These are phyloP conservation scores for Lentithecium fluviatile DNA, from an alignment of 495 filamentous ascomycete genomes.

Conservation along the genomic window DNA sequence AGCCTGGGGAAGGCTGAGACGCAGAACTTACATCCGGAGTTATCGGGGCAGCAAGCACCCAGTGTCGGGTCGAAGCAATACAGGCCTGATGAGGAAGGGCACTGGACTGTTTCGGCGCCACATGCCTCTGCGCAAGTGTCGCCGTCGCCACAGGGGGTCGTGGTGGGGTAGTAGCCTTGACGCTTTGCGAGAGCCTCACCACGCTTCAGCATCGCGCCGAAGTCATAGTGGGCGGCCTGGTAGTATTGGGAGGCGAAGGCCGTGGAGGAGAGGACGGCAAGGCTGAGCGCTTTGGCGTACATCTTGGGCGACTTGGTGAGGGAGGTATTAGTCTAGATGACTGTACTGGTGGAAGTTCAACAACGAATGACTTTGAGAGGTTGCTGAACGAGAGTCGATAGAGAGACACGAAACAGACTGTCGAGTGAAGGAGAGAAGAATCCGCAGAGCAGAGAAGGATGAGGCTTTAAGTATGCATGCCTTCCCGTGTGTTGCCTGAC, in stretches of 20 bases:
- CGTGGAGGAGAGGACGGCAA: slow-evolving; percentile 15
- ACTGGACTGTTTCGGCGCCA: slow-evolving; percentile 9
- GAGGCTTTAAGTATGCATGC: background rate
- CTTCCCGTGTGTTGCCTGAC: too few relatives aligned
- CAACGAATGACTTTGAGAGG: slow-evolving; percentile 20
- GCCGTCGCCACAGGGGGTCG: slow-evolving; percentile 17
- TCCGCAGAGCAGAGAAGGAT: background rate
- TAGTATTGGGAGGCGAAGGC: slow-evolving; percentile 14
- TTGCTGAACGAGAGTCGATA: slow-evolving; percentile 3
- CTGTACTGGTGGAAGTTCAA: background rate
- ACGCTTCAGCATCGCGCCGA: slow-evolving; percentile 22
- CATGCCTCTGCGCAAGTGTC: slow-evolving; percentile 25
- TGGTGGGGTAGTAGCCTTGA: slow-evolving; percentile 25
- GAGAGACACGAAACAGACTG: background rate
- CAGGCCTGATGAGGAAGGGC: slow-evolving; percentile 17
- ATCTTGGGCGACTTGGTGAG: slow-evolving; percentile 4
- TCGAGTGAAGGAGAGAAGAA: background rate
- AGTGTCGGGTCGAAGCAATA: slow-evolving; percentile 20
- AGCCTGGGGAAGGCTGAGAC: background rate
- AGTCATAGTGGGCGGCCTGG: slow-evolving; percentile 8
- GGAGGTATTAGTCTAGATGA: background rate
- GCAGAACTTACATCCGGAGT: slow-evolving; percentile 23
- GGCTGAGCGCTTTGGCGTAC: slow-evolving; percentile 15
- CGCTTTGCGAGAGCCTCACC: slow-evolving; percentile 9
- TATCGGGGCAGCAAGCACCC: slow-evolving; percentile 26